Percentiles rank a stretch among this genome's conserved stretches.
phyloP scores from a whole-genome alignment of 1,139 yeast species.

The Kodamaea derodonti region DNA sequence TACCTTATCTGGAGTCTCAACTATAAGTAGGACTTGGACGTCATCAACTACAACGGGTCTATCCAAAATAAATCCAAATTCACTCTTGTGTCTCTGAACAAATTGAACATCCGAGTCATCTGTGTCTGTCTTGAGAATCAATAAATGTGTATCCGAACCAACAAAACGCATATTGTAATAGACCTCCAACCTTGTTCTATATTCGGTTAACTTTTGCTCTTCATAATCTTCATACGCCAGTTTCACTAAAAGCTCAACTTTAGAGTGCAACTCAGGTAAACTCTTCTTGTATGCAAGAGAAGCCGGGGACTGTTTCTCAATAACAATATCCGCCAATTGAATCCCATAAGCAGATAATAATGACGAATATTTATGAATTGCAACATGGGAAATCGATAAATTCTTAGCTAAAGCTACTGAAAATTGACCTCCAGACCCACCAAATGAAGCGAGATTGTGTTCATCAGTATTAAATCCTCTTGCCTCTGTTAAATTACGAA shows the following conservation, averaged over 20 bases:
- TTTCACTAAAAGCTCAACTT: conserved; percentile 21
- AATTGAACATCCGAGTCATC: conserved; percentile 26
- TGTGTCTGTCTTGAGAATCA: conserved; percentile 41
- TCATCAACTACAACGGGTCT: conserved; percentile 72
- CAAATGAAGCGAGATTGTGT: conserved; percentile 44
- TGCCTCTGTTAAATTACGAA: conserved; percentile 42
- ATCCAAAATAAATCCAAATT: conserved; percentile 41
- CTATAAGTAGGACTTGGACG: conserved; percentile 53
- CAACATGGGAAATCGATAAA: conserved; percentile 35
- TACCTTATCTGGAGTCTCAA: conserved; percentile 29
- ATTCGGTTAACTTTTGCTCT: conserved; percentile 26
- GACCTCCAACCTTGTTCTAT: conserved; percentile 44
- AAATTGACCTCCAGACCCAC: conserved; percentile 49
- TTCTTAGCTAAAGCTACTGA: conserved; percentile 38
- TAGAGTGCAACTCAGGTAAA: conserved; percentile 21
- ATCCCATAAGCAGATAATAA: conserved; percentile 45
- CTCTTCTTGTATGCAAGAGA: conserved; percentile 25
- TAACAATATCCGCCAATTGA: conserved; percentile 43
- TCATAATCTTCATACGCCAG: conserved; percentile 30
- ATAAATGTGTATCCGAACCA: conserved; percentile 84
- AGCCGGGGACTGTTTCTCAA: conserved; percentile 62
- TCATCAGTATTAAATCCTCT: conserved; percentile 38
- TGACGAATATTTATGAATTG: conserved; percentile 43
- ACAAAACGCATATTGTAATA: conserved; percentile 76
- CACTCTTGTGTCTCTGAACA: conserved; percentile 30